These are phyloP conservation scores for Lichtheimia ornata DNA, from an alignment of 371 early-diverging fungal genomes.

Conservation along the genomic window DNA sequence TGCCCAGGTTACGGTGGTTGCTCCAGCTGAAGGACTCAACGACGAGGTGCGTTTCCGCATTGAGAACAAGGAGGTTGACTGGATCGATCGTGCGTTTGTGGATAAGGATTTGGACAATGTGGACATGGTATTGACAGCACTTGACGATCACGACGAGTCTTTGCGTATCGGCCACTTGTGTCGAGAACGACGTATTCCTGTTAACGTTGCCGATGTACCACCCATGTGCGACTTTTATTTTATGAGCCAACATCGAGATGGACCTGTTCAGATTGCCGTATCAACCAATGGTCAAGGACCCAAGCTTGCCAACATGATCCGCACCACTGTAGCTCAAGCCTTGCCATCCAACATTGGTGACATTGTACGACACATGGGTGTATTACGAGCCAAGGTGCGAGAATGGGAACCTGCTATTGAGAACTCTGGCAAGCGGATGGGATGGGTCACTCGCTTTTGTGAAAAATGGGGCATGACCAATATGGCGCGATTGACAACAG, in stretches of 20 bases:
- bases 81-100: constrained; percentile 62
- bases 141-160: constrained; percentile 77
- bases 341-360: constrained; percentile 68
- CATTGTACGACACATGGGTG: constrained; percentile 74
- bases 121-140: constrained; percentile 82
- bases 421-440: constrained; percentile 74
- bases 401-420: constrained; percentile 68
- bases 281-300: constrained; percentile 92
- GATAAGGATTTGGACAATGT: constrained; percentile 55
- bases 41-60: constrained; percentile 67
- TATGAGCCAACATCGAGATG: constrained; percentile 84
- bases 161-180: constrained; percentile 70
- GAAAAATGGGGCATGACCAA: constrained; percentile 54
- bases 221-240: constrained; percentile 92
- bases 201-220: constrained; percentile 92
- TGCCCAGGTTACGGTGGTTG: constrained; percentile 73
- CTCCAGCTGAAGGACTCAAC: constrained; percentile 63
- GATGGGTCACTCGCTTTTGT: constrained; percentile 76
- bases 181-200: constrained; percentile 73
- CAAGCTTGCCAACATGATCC: constrained; percentile 79
- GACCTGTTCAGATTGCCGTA: constrained; percentile 85
- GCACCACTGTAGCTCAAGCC: constrained; percentile 63
- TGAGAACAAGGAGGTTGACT: constrained; percentile 58
- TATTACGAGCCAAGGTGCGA: constrained; percentile 67
- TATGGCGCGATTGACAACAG: constrained; percentile 29